These are phyloP conservation scores for Crithidia acanthocephali DNA, from an alignment of 208 protist genomes.

Conservation along the genomic window DNA sequence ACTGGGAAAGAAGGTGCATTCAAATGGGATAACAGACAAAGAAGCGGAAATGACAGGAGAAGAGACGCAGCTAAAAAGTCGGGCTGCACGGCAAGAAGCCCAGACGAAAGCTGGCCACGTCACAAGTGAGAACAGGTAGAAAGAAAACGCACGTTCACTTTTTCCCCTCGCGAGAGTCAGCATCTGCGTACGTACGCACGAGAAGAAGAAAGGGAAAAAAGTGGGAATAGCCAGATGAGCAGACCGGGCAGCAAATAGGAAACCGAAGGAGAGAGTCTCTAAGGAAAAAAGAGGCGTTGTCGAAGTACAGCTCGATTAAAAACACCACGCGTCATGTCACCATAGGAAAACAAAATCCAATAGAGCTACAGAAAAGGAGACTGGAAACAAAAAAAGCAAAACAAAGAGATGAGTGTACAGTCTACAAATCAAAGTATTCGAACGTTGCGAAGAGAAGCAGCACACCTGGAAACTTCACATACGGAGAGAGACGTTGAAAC, in stretches of 20 bases:
- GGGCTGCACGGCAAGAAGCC: background rate
- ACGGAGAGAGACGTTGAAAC: background rate
- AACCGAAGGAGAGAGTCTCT: background rate
- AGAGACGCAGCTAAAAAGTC: too few species aligned
- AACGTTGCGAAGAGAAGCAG: background rate
- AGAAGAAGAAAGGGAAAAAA: background rate
- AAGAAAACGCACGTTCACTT: background rate
- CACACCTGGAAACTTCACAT: background rate
- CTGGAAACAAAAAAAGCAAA: too few species aligned
- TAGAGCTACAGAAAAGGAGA: slow-evolving; percentile 8
- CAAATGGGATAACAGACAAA: too few species aligned
- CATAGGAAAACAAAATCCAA: background rate
- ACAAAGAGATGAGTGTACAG: background rate
- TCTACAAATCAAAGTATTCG: too few species aligned
- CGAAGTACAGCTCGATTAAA: background rate
- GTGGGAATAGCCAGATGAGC: background rate
- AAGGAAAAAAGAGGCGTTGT: background rate
- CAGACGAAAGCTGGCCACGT: background rate
- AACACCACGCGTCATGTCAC: background rate
- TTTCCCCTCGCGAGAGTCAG: too few species aligned
- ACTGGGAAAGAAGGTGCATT: too few species aligned
- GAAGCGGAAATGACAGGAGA: background rate
- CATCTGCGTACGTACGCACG: background rate
- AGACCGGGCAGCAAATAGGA: background rate
- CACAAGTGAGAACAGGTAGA: background rate